These are phyloP conservation scores for Astrocystis sublimbata DNA, from an alignment of 495 filamentous ascomycete species.

Conservation along the genomic window DNA sequence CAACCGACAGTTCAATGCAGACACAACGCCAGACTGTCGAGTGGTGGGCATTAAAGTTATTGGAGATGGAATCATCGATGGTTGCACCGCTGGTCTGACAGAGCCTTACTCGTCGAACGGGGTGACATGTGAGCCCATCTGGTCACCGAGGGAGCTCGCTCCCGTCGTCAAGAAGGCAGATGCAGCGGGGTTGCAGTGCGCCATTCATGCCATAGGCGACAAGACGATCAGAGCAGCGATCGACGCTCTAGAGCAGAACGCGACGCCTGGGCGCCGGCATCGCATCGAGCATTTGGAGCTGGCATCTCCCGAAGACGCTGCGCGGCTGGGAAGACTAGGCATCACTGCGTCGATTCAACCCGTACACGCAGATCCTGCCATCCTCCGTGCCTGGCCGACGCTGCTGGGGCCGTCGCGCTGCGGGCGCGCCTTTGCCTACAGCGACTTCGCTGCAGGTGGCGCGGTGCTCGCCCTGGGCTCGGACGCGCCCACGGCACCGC, in stretches of 20 bases:
- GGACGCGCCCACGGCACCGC: constrained; percentile 62
- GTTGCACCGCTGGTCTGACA: constrained; percentile 62
- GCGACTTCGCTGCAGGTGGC: constrained; percentile 56
- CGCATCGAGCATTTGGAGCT: constrained; percentile 66
- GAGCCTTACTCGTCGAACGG: constrained; percentile 60
- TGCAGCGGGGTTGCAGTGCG: constrained; percentile 58
- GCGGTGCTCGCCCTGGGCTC: constrained; percentile 59
- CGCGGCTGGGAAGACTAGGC: constrained; percentile 52
- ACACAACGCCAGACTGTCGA: constrained; percentile 53
- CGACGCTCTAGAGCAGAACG: constrained; percentile 52
- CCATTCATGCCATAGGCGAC: constrained; percentile 68
- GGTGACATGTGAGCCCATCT: constrained; percentile 53
- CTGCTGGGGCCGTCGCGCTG: constrained; percentile 55
- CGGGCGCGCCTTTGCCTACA: constrained; percentile 61
- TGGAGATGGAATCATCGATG: constrained; percentile 67
- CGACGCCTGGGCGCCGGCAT: constrained; percentile 49
- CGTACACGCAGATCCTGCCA: constrained; percentile 64
- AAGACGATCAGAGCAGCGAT: constrained; percentile 56
- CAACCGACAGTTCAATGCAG: constrained; percentile 44
- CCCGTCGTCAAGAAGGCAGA: constrained; percentile 58
- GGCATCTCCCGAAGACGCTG: constrained; percentile 52
- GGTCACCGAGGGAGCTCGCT: constrained; percentile 52
- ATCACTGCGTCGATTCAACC: constrained; percentile 67
- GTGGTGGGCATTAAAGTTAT: constrained; percentile 70
- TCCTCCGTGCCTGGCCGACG: constrained; percentile 59